Evolutionary conservation across 768 basidiomycete genomes (phyloP), one percentile per base, ranked within the genome.

Genomic region (Tremella mesenterica): DNA sequence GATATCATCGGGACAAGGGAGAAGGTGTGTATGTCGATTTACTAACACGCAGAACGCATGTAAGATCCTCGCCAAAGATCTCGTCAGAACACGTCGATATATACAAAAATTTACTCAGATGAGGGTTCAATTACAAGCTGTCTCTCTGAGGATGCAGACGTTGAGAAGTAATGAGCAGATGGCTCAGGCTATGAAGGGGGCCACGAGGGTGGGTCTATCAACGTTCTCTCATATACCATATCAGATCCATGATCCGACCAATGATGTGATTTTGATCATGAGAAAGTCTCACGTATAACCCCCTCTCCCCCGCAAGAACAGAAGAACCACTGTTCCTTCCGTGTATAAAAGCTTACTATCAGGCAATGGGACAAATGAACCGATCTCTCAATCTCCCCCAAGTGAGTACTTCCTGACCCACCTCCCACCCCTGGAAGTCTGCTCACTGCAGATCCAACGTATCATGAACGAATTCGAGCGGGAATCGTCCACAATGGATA

Each of bases 291-390:
- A n/a, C n/a, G n/a, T n/a, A n/a, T n/a, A n/a, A n/a, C n/a, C n/a
- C n/a, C n/a, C n/a, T n/a, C n/a, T n/a, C n/a, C n/a, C n/a, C n/a
- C n/a, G n/a, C n/a, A n/a, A n/a, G n/a, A n/a, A n/a, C n/a, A n/a
- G n/a, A n/a, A n/a, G n/a, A n/a, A n/a, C n/a, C n/a, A n/a, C n/a
- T n/a, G n/a, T n/a, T n/a, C n/a, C n/a, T n/a, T n/a, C n/a, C n/a
- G n/a, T n/a, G n/a, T n/a, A n/a, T n/a, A n/a, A n/a, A n/a, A n/a
- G 4, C 14, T 41, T n/a, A 41, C 6, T 13, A 47, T 4, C 66
- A 97, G 93, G 93, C 95, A 16, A 97, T 99, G 95, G 86, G 84
- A 12, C 81, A 89, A 28, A 97, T 99, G 95, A 97, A 96, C 71
- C 81, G 88, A 44, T 88, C 88, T 36, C 80, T 97, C 58, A 97